Percentiles rank a stretch among this genome's conserved stretches.
Evolutionary conservation across 1,284 basidiomycete genomes (phyloP).

Genomic region (Irpex rosettiformis): DNA sequence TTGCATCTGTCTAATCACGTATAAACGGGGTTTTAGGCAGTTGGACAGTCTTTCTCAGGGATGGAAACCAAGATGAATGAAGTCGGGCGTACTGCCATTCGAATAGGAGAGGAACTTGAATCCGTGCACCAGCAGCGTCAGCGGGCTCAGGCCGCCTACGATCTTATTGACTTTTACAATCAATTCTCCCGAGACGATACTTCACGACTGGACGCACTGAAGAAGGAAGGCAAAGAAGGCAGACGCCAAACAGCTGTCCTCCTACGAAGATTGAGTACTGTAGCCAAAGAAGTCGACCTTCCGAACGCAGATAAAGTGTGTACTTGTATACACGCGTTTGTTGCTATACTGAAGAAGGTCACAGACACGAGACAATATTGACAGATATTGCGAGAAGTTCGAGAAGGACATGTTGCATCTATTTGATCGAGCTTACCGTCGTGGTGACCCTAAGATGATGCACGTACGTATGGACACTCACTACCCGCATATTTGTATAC

Average conservation of each 20-base stretch:
- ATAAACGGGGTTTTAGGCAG: constrained; percentile 46
- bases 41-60: constrained; percentile 77
- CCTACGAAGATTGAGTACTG: constrained; percentile 81
- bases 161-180: constrained; percentile 95
- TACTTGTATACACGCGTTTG: background rate
- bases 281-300: constrained; percentile 91
- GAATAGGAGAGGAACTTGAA: constrained; percentile 97
- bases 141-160: constrained; percentile 90
- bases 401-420: constrained; percentile 98
- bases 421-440: constrained; percentile 93
- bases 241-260: constrained; percentile 87
- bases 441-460: constrained; percentile 99
- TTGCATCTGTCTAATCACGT: background rate
- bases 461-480: constrained; percentile 56
- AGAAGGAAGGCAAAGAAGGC: constrained; percentile 87
- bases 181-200: constrained; percentile 89
- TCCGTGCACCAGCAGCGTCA: constrained; percentile 91
- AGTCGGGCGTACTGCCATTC: constrained; percentile 91
- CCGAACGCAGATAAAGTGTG: constrained; percentile 75
- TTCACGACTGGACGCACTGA: constrained; percentile 70
- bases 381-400: constrained; percentile 96
- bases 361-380: constrained; percentile 84
- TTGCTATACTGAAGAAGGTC: constrained; percentile 4
- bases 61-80: constrained; percentile 91
- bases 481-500: background rate